Evolutionary conservation across 176 grass and related monocot species (phyloP).

Genomic region (Elymus sibiricus): DNA sequence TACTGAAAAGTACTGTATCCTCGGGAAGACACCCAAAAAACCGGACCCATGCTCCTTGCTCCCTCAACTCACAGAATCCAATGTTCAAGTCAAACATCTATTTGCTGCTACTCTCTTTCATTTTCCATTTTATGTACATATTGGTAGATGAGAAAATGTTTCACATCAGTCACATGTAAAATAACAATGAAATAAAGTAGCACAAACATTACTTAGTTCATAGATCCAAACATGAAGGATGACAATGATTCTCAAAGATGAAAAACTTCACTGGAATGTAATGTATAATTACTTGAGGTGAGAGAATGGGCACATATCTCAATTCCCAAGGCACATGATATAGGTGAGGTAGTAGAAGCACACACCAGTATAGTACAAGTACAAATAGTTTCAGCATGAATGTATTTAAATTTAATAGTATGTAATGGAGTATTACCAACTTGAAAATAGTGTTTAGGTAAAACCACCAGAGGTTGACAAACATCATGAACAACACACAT

Average conservation of each 20-base stretch:
- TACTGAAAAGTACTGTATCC: background rate
- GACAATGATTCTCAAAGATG: background rate
- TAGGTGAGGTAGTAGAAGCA: background rate
- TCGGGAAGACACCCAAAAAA: constrained; percentile 24
- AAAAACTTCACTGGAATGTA: background rate
- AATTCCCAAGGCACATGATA: background rate
- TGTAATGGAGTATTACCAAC: background rate
- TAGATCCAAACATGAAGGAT: background rate
- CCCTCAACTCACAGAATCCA: constrained; percentile 17
- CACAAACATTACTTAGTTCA: background rate
- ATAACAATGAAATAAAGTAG: background rate
- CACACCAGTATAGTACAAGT: background rate
- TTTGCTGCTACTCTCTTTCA: constrained; percentile 24
- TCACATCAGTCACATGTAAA: background rate
- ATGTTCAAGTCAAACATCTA: constrained; percentile 19
- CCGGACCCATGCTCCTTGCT: constrained; percentile 11
- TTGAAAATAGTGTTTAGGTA: background rate
- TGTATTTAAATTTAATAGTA: background rate
- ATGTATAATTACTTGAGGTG: background rate
- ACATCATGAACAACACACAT: background rate
- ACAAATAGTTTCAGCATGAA: background rate
- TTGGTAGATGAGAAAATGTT: background rate
- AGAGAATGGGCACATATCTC: background rate
- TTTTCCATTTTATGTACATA: background rate
- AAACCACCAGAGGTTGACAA: background rate